Conservation (phyloP, 441 rosid genomes). For the Macaranga tanarius region DNA sequence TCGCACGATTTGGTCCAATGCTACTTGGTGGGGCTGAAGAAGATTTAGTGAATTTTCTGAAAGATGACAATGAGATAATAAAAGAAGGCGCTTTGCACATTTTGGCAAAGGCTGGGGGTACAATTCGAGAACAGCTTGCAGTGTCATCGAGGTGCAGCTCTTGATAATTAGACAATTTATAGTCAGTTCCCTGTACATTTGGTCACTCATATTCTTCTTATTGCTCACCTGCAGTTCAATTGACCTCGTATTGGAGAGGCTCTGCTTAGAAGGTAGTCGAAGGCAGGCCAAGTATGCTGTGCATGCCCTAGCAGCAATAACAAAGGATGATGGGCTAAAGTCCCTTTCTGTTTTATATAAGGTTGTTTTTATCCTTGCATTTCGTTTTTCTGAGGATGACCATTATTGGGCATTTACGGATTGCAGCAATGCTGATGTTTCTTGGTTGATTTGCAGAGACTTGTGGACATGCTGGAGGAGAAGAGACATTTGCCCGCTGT, state of each 20-base stretch:
- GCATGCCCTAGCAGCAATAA: conserved; percentile 97
- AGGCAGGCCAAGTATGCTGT: conserved; percentile 99
- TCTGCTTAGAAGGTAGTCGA: conserved; percentile 96
- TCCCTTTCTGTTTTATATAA: conserved; percentile 97
- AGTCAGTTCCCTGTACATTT: conserved; percentile 16
- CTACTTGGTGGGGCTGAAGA: conserved; percentile 83
- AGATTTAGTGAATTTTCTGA: conserved; percentile 73
- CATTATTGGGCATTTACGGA: conserved; percentile 2
- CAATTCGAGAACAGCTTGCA: conserved; percentile 88
- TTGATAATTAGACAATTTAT: conserved; percentile 8
- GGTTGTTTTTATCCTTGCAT: conserved; percentile 37
- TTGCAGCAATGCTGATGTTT: conserved; percentile 16
- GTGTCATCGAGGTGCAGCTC: conserved; percentile 72
- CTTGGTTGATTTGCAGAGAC: conserved; percentile 62
- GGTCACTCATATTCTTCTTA: conserved; percentile 26
- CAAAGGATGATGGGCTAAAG: conserved; percentile 97
- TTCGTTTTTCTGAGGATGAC: not conserved
- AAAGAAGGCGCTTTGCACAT: conserved; percentile 91
- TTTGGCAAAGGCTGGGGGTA: conserved; percentile 97
- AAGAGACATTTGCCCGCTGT: conserved; percentile 89
- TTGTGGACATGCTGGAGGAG: conserved; percentile 92
- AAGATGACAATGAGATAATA: conserved; percentile 81
- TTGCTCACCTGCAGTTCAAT: conserved; percentile 63
- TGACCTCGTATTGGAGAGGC: conserved; percentile 89
- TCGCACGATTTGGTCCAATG: conserved; percentile 82